A percentile compares a stretch with the other conserved stretches of the same genome.
These are phyloP conservation scores for Metarhizium humberi DNA, from an alignment of 2,329 filamentous ascomycete genomes.

Conservation along the genomic window DNA sequence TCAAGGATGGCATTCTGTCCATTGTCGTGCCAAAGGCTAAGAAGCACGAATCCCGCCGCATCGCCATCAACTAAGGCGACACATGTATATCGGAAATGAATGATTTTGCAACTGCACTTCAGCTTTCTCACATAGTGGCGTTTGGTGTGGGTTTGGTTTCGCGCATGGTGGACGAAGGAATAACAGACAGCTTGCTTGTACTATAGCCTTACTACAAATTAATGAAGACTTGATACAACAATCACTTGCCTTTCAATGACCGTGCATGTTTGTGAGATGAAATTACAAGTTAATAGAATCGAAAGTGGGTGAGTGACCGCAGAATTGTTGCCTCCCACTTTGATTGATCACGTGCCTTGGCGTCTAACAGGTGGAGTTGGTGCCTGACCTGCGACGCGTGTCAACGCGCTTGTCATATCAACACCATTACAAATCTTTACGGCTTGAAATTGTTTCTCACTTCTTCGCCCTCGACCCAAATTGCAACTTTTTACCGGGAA, in stretches of 20 bases:
- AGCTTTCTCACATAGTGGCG: neutral
- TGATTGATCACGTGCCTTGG: constrained; percentile 27
- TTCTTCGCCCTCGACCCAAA: neutral
- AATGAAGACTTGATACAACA: neutral
- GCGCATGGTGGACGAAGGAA: neutral
- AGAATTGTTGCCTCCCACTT: neutral
- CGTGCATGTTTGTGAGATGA: neutral
- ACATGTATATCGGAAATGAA: neutral
- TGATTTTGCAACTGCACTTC: neutral
- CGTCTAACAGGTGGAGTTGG: constrained; percentile 18
- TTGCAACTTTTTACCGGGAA: neutral
- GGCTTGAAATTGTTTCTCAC: constrained; percentile 6
- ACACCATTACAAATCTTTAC: constrained; percentile 10
- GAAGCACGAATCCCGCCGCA: constrained; percentile 47
- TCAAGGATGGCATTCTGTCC: constrained; percentile 57
- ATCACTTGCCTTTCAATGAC: neutral
- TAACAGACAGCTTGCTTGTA: neutral
- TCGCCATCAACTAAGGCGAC: constrained; percentile 38
- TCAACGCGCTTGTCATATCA: constrained; percentile 17
- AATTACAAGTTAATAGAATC: too few relatives aligned
- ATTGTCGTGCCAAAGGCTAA: constrained; percentile 58
- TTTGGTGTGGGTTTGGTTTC: neutral
- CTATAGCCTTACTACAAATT: neutral
- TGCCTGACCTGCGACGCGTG: constrained; percentile 25
- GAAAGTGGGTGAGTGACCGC: too few relatives aligned